These are phyloP conservation scores for Aspergillus spinulosporus DNA, from an alignment of 2,329 filamentous ascomycete genomes.

Conservation along the genomic window DNA sequence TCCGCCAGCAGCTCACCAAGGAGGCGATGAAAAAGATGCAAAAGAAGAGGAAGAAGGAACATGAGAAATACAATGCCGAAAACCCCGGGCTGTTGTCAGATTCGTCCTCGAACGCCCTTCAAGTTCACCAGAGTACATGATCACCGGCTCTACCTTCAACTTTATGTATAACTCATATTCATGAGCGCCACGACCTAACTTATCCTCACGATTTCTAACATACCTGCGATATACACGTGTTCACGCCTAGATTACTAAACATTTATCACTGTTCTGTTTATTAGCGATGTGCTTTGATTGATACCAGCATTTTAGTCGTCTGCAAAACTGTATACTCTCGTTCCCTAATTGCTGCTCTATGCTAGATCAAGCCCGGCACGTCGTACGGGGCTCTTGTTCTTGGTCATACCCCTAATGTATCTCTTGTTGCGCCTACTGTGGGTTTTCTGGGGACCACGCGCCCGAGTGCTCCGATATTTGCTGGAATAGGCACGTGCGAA, in stretches of 20 bases:
- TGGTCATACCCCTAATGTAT: too few species aligned
- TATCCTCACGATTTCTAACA: background rate
- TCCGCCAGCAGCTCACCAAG: constrained; percentile 72
- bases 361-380: too few species aligned
- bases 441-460: too few species aligned
- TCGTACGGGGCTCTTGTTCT: too few species aligned
- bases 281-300: too few species aligned
- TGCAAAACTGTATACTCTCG: too few species aligned
- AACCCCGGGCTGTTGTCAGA: constrained; percentile 12
- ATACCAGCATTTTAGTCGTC: too few species aligned
- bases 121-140: constrained; percentile 4
- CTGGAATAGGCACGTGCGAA: too few species aligned
- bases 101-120: constrained; percentile 20
- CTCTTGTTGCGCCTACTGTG: too few species aligned
- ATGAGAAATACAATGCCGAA: constrained; percentile 14
- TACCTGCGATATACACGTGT: background rate
- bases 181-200: background rate
- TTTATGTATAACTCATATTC: background rate
- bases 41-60: constrained; percentile 46
- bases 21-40: constrained; percentile 61
- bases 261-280: too few species aligned
- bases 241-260: background rate
- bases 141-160: background rate
- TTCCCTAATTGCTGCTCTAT: too few species aligned
- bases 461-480: too few species aligned